Conservation (phyloP, 2,329 filamentous ascomycete species). For the Chaetomium strumarium region DNA sequence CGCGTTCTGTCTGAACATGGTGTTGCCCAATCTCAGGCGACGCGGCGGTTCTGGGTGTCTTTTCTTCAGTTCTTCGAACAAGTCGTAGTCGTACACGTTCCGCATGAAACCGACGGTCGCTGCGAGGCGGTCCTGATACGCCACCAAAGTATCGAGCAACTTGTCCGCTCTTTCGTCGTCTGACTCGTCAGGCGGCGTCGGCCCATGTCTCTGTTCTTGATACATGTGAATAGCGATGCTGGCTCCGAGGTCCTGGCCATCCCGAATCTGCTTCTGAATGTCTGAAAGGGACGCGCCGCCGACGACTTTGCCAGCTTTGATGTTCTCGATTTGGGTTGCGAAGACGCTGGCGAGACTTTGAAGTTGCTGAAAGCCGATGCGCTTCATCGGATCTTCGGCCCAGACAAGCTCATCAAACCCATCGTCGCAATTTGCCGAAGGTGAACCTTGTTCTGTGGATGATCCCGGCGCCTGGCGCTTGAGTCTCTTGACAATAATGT, state of each 20-base stretch:
- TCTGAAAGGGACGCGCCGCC: conserved; percentile 11
- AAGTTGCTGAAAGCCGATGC: conserved; percentile 23
- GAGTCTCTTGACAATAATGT: conserved; percentile 23
- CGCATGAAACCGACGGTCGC: conserved; percentile 10
- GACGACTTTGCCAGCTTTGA: conserved; percentile 19
- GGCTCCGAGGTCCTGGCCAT: conserved; percentile 14
- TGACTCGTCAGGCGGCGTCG: background rate
- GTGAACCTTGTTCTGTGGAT: background rate
- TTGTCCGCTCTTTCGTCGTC: conserved; percentile 19
- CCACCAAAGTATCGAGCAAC: conserved; percentile 16
- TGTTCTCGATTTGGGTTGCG: conserved; percentile 16
- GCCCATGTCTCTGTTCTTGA: conserved; percentile 14
- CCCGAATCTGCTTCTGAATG: conserved; percentile 4
- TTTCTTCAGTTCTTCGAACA: conserved; percentile 5
- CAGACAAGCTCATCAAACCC: conserved; percentile 23
- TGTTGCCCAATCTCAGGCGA: conserved; percentile 4
- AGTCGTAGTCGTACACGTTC: conserved; percentile 6
- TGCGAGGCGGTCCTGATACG: background rate
- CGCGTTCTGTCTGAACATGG: conserved; percentile 12
- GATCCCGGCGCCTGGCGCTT: conserved; percentile 19
- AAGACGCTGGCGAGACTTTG: conserved; percentile 11
- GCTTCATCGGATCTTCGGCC: conserved; percentile 21
- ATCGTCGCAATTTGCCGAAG: conserved; percentile 9
- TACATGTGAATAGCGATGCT: conserved; percentile 27
- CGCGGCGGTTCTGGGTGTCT: conserved; percentile 3